phyloP scores from a whole-genome alignment of 345 rosid species.

The Brassica cretica region DNA sequence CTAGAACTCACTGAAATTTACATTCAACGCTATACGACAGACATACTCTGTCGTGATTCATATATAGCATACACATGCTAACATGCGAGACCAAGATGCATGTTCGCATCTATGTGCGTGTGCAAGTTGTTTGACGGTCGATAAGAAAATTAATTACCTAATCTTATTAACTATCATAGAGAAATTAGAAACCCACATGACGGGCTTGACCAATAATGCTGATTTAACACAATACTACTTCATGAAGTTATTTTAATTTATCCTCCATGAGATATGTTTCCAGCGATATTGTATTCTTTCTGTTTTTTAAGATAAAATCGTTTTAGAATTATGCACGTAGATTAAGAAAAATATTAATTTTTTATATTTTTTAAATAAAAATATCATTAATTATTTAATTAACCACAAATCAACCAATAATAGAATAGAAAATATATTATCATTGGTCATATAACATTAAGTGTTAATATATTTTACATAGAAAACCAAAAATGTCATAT shows the following conservation, averaged over 20 bases:
- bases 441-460: no score
- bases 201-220: slow-evolving; percentile 2
- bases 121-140: slow-evolving; percentile 10
- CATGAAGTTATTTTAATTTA: neutral
- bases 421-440: no score
- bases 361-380: no score
- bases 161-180: slow-evolving; percentile 7
- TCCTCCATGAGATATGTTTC: neutral
- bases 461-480: no score
- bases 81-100: slow-evolving; percentile 14
- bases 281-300: neutral
- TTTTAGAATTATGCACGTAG: no score
- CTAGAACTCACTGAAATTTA: slow-evolving; percentile 20
- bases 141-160: neutral
- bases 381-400: no score
- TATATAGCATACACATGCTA: slow-evolving; percentile 17
- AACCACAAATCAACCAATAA: no score
- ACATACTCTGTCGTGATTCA: slow-evolving; percentile 33
- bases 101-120: slow-evolving; percentile 12
- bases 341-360: no score
- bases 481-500: no score
- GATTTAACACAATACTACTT: neutral
- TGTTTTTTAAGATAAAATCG: no score
- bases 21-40: slow-evolving; percentile 36
- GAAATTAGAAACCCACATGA: neutral